A percentile compares a stretch with the other conserved stretches of the same genome.
These are phyloP conservation scores for Botrytis paeoniae DNA, from an alignment of 2,329 filamentous ascomycete genomes.

Conservation along the genomic window DNA sequence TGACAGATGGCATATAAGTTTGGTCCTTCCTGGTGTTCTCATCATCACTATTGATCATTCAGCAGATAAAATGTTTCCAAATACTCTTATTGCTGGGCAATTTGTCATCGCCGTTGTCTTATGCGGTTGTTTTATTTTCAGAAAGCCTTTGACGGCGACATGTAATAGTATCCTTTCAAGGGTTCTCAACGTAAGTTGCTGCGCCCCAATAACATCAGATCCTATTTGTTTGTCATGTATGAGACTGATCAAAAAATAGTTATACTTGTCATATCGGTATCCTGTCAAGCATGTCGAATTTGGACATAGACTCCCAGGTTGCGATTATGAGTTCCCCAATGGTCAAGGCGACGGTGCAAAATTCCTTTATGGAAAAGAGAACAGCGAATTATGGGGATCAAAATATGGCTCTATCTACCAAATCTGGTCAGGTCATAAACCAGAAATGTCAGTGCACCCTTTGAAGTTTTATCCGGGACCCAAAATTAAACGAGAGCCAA, in stretches of 20 bases:
- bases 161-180: slow-evolving; percentile 6
- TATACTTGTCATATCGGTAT: slow-evolving; percentile 9
- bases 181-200: not conserved
- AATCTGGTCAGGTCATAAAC: slow-evolving; percentile 40
- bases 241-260: not conserved
- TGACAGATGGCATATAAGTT: slow-evolving; percentile 7
- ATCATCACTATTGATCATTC: not conserved
- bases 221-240: not conserved
- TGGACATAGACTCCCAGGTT: slow-evolving; percentile 24
- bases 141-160: not conserved
- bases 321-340: slow-evolving; percentile 39
- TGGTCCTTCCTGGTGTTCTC: not conserved
- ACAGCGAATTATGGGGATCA: slow-evolving; percentile 38
- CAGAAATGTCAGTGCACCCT: slow-evolving; percentile 41
- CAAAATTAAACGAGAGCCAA: not conserved
- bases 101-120: not conserved
- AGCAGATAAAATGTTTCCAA: slow-evolving; percentile 13
- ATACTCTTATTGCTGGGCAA: not conserved
- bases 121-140: slow-evolving; percentile 9
- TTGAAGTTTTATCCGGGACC: not conserved
- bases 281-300: slow-evolving; percentile 15
- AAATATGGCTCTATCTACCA: slow-evolving; percentile 41
- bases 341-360: slow-evolving; percentile 44
- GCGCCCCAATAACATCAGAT: not conserved
- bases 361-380: slow-evolving; percentile 41